A percentile compares a stretch with the other conserved stretches of the same genome.
Conservation (phyloP, 768 basidiomycete genomes). For the Pilatotrama ljubarskyi region DNA sequence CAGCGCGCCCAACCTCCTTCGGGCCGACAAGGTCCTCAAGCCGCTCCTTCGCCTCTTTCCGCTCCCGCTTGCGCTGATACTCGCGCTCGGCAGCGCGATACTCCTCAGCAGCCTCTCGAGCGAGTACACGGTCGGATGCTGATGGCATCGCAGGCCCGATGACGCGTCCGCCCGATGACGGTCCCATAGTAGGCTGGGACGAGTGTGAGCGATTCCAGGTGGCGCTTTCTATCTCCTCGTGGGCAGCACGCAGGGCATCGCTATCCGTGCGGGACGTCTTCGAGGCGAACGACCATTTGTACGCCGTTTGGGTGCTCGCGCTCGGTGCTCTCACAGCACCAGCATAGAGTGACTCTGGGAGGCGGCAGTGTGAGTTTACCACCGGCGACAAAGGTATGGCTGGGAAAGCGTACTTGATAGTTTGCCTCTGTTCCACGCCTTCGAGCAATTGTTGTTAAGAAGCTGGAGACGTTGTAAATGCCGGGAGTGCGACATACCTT, state of each 20-base stretch:
- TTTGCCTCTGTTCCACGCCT: conserved; percentile 84
- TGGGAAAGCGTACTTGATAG: conserved; percentile 53
- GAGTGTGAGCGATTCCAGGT: conserved; percentile 36
- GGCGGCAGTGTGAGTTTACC: neutral
- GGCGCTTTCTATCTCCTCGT: conserved; percentile 55
- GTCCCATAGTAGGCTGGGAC: conserved; percentile 14
- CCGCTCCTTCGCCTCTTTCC: conserved; percentile 62
- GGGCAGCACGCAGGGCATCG: conserved; percentile 56
- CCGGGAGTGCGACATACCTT: conserved; percentile 48
- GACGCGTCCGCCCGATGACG: conserved; percentile 42
- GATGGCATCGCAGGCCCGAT: conserved; percentile 72
- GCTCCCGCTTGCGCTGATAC: conserved; percentile 67
- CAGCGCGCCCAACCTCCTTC: conserved; percentile 79
- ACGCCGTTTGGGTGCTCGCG: conserved; percentile 72
- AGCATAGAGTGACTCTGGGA: conserved; percentile 55
- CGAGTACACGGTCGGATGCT: conserved; percentile 65
- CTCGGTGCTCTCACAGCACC: conserved; percentile 58
- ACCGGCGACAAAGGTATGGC: neutral
- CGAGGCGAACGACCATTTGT: conserved; percentile 86
- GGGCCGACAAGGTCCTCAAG: conserved; percentile 80
- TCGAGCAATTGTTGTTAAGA: neutral
- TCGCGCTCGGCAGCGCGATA: conserved; percentile 50
- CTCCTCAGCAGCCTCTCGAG: conserved; percentile 62
- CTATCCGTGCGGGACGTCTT: conserved; percentile 60
- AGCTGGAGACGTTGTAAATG: conserved; percentile 3